Base-by-base conservation (phyloP, 2,329 filamentous ascomycete species). In the Penicillium corylophilum region DNA sequence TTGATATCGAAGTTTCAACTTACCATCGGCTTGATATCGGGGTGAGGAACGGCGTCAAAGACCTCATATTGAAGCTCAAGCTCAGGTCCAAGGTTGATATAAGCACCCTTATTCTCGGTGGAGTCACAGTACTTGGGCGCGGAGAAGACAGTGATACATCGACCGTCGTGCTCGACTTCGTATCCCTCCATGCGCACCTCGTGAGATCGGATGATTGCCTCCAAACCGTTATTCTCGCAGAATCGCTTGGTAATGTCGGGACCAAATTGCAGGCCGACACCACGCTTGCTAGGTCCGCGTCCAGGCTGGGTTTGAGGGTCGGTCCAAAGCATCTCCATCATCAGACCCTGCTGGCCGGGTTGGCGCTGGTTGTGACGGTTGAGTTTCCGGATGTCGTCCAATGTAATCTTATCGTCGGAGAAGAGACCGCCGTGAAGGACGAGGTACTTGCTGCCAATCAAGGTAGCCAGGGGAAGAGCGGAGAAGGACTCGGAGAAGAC, bases 251-350 rank as follows among this genome's bases (percentile, higher is more conserved):
- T 99, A 52, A 99, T 85, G 69, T 99, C 94, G 0, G 94, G 94
- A 0, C 94, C 94, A 64, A 99, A 99, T 70, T 97, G 92, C 75
- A 97, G 83, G 46, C 94, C 94, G 18, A 99, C 93, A 61, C 94
- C 94, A 69, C 94, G 85, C 80, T 99, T 99, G 79, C 91, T 96
- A 40, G 94, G 94, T 8, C 92, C 90, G 62, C 94, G 86, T 46
- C 94, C 94, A 24, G 88, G 86, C 62, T 85, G 81, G 0, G 88
- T 82, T 71, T 99, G 94, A 2, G 94, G 94, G 69, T 99, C 94
- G 1, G 94, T 97, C 94, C 94, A 99, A 42, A 99, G 82, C 94
- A 99, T 99, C 75, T 99, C 94, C 94, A 99, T 99, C 94, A 99
- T 99, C 64, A 99, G 77, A 13, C 94, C 94, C 44, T 88, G 78